Base-by-base conservation (phyloP, 495 filamentous ascomycete genomes). In the Penicillium canariense region DNA sequence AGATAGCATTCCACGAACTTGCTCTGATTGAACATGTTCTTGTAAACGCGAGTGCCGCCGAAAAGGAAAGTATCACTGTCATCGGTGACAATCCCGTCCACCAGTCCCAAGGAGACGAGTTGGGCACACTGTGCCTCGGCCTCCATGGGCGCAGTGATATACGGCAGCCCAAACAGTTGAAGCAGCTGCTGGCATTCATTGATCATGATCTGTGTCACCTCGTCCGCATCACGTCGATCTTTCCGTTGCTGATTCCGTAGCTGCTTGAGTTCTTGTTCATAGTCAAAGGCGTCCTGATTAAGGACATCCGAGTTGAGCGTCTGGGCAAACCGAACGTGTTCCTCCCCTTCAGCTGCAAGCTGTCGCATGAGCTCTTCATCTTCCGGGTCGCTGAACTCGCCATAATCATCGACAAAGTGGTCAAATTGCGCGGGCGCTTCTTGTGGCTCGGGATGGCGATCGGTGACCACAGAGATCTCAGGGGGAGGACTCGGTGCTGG, bases 11-110 rank as follows among this genome's bases (percentile, higher is more conserved):
- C 95, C 36, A 98, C 94, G 61, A 87, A 95, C 61, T 97, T 97
- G 71, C 91, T 89, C 62, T 88, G 87, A 68, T 96, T 97, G 80
- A 98, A 98, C 91, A 97, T 95, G 75, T 98, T 97, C 58, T 97
- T 97, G 77, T 97, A 98, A 15, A 98, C 87, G 14, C 94, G 80
- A 0, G 91, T 97, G 27, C 94, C 94, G 35, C 94, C 94, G 63
- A 98, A 98, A 11, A 98, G 82, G 65, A 98, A 97, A n/a, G 85
- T 91, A 77, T 98, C 94, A 11, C 84, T 90, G 66, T 98, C 94
- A 63, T 98, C 94, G 0, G 94, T 98, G n/a, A 98, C 91, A 59
- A 97, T 96, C 9, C 94, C 94, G 65, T 98, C 94, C 20, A 98
- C 94, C 3, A 98, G 80, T 0, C 89, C 87, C 5, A 97, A 75